phyloP scores from a whole-genome alignment of 2,329 filamentous ascomycete genomes.

The Verticillium isaacii region DNA sequence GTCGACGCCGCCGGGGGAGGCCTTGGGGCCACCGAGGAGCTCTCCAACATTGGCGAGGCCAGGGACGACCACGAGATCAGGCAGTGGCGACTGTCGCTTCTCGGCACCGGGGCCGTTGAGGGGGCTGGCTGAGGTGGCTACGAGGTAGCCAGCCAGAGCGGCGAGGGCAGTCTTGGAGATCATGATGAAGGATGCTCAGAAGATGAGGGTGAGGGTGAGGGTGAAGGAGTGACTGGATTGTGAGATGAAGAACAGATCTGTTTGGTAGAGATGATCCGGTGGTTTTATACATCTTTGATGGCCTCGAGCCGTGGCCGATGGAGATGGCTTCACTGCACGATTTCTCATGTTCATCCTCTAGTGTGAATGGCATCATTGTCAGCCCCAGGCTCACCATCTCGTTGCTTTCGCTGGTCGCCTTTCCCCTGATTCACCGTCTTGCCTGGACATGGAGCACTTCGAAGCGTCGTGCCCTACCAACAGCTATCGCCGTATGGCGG shows the following conservation, averaged over 20 bases:
- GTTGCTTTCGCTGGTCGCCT: neutral
- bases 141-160: neutral
- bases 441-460: neutral
- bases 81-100: neutral
- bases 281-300: neutral
- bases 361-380: constrained; percentile 1
- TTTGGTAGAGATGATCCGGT: neutral
- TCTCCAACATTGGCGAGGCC: neutral
- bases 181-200: neutral
- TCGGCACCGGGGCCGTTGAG: neutral
- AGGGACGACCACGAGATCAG: neutral
- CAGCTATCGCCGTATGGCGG: neutral
- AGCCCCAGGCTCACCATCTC: neutral
- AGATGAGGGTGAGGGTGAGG: neutral
- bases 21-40: neutral
- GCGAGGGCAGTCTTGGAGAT: neutral
- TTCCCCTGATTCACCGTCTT: neutral
- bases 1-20: neutral
- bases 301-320: neutral
- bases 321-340: neutral
- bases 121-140: neutral
- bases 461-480: neutral
- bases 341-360: neutral
- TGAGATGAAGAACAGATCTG: neutral
- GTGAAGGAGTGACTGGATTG: neutral